These are phyloP conservation scores for Naganishia sp. DNA, from an alignment of 1,284 basidiomycete genomes.

Conservation along the genomic window DNA sequence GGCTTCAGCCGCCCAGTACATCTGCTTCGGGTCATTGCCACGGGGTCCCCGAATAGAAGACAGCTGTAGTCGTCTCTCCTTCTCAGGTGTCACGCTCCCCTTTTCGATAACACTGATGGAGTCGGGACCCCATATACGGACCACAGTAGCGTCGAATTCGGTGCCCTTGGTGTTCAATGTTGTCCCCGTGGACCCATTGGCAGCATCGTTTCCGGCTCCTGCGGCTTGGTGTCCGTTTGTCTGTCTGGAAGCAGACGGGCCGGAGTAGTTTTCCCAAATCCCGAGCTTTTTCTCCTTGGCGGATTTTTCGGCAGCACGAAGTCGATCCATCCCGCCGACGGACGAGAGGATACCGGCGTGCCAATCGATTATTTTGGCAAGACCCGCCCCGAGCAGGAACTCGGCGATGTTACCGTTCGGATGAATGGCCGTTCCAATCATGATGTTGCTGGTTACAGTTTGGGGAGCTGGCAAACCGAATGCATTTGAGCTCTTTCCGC, in stretches of 20 bases:
- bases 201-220: constrained; percentile 39
- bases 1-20: constrained; percentile 86
- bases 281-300: constrained; percentile 80
- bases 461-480: constrained; percentile 43
- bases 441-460: constrained; percentile 68
- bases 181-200: constrained; percentile 52
- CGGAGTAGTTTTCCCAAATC: constrained; percentile 68
- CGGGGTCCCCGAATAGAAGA: constrained; percentile 87
- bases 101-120: constrained; percentile 80
- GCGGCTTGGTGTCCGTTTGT: constrained; percentile 51
- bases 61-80: constrained; percentile 82
- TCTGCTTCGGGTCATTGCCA: constrained; percentile 80
- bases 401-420: constrained; percentile 94
- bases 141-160: constrained; percentile 79
- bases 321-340: constrained; percentile 76
- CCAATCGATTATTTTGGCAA: constrained; percentile 95
- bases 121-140: constrained; percentile 89
- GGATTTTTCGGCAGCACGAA: constrained; percentile 77
- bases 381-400: constrained; percentile 76
- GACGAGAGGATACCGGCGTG: constrained; percentile 90
- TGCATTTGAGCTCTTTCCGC: constrained; percentile 58
- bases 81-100: constrained; percentile 58
- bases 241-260: constrained; percentile 50
- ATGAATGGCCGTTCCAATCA: constrained; percentile 88
- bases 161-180: constrained; percentile 48